These are phyloP conservation scores for Fusarium multiceps DNA, from an alignment of 2,329 filamentous ascomycete genomes.

Conservation along the genomic window DNA sequence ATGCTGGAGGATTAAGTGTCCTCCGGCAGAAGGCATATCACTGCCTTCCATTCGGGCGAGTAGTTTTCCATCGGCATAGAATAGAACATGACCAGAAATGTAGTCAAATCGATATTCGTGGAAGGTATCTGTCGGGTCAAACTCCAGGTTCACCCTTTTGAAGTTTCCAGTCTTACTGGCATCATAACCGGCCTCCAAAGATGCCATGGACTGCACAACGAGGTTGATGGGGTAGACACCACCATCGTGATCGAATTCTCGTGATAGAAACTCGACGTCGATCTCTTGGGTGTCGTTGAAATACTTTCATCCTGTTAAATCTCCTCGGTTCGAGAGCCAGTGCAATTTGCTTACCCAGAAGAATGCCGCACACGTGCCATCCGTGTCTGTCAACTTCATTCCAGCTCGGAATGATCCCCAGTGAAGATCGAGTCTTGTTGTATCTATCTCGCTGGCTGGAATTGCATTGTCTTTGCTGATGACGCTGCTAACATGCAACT, in stretches of 20 bases:
- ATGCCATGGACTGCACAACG: constrained; percentile 76
- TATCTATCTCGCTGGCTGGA: constrained; percentile 72
- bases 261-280: constrained; percentile 82
- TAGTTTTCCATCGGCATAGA: constrained; percentile 73
- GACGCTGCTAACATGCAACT: constrained; percentile 64
- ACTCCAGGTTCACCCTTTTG: constrained; percentile 68
- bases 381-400: constrained; percentile 70
- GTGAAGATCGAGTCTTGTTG: constrained; percentile 69
- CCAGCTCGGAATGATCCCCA: constrained; percentile 76
- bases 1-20: constrained; percentile 77
- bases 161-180: constrained; percentile 70
- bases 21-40: constrained; percentile 68
- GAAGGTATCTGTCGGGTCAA: constrained; percentile 72
- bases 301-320: constrained; percentile 62
- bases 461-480: constrained; percentile 63
- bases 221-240: constrained; percentile 73
- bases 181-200: constrained; percentile 69
- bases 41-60: constrained; percentile 67
- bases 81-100: constrained; percentile 68
- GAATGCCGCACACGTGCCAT: constrained; percentile 81
- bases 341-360: constrained; percentile 71
- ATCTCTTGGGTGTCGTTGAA: constrained; percentile 84
- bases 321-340: background rate
- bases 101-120: constrained; percentile 88
- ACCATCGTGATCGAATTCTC: constrained; percentile 65